Base-by-base conservation (phyloP, 208 protist species). In the Phytomonas serpens region DNA sequence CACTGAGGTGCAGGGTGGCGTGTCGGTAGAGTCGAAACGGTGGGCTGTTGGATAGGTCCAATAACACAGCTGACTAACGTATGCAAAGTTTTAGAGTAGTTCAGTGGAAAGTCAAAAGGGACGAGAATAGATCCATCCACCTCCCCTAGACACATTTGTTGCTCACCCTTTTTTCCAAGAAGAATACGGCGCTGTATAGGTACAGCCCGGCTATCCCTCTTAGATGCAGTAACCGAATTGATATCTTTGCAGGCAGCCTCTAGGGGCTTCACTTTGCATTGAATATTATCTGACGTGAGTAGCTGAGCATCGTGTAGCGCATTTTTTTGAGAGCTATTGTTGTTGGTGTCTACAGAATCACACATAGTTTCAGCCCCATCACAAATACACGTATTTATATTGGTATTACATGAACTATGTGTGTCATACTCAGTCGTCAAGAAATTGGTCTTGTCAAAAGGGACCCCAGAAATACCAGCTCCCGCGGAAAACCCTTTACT, bases 21-120 rank as follows among this genome's bases (percentile, higher is more conserved):
- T 40, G 79, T 80, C 16, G 87, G 85, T 68, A 92, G 76, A 34
- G 76, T 81, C 33, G 81, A 77, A 31, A 92, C 79, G 23, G 85
- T 93, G 9, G 87, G 85, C 77, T 87, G 87, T 72, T 90, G 84
- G 71, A 95, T 91, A 16, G 86, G 87, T 14, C 90, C 90, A 16
- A 95, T 78, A 69, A 95, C 82, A 68, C 81, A 84, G 66, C 84
- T 72, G 14, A 93, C 86, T 13, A 95, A 83, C 30, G 68, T 77
- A 72, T 95, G 87, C 23, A 95, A 76, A 34, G 79, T 87, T 52
- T 80, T 74, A 23, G 82, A 90, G 76, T 79, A 79, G 64, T 72
- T 74, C 31, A 92, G 75, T 23, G 81, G 75, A 74, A 87, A 82
- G 52, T 70, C 51, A 7, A 62, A 69, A 5, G 82, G 77, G 37